These are phyloP conservation scores for Xylaria palmicola DNA, from an alignment of 495 filamentous ascomycete genomes.

Conservation along the genomic window DNA sequence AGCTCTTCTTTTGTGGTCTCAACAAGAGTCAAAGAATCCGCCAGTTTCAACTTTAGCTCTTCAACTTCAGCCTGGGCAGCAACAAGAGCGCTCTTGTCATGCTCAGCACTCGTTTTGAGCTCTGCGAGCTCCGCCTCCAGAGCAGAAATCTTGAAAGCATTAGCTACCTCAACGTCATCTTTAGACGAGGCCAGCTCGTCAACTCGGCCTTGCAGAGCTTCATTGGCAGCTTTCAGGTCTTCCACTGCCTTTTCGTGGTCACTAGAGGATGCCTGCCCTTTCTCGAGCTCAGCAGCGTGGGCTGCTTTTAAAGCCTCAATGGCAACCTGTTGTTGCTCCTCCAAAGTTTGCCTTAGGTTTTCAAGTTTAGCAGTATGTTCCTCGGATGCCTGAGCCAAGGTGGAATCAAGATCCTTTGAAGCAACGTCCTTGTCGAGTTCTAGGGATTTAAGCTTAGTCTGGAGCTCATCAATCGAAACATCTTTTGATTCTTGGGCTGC, in stretches of 20 bases:
- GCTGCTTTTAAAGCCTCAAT: slow-evolving; percentile 41
- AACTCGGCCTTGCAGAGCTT: slow-evolving; percentile 43
- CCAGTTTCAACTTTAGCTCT: slow-evolving; percentile 37
- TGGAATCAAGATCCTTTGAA: slow-evolving; percentile 34
- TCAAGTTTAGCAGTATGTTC: slow-evolving; percentile 43
- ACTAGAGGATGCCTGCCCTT: slow-evolving; percentile 30
- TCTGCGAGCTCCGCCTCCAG: slow-evolving; percentile 43
- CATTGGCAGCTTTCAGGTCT: slow-evolving; percentile 44
- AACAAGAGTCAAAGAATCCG: slow-evolving; percentile 31
- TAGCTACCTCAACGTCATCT: slow-evolving; percentile 24
- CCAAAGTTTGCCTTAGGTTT: slow-evolving; percentile 39
- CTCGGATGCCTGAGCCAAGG: slow-evolving; percentile 32
- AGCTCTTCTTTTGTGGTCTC: slow-evolving; percentile 39
- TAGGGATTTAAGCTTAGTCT: slow-evolving; percentile 39
- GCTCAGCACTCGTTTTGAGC: slow-evolving; percentile 37
- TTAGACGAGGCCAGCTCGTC: slow-evolving; percentile 39
- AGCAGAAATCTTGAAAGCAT: slow-evolving; percentile 33
- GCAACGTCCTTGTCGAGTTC: slow-evolving; percentile 40
- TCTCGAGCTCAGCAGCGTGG: slow-evolving; percentile 40
- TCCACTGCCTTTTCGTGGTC: slow-evolving; percentile 39
- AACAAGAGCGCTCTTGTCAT: slow-evolving; percentile 40
- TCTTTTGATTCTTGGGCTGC: slow-evolving; percentile 39
- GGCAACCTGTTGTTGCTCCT: slow-evolving; percentile 40
- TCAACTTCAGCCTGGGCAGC: slow-evolving; percentile 36
- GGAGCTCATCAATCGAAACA: slow-evolving; percentile 39